phyloP scores from a whole-genome alignment of 768 basidiomycete species.

The Kwoniella shandongensis region DNA sequence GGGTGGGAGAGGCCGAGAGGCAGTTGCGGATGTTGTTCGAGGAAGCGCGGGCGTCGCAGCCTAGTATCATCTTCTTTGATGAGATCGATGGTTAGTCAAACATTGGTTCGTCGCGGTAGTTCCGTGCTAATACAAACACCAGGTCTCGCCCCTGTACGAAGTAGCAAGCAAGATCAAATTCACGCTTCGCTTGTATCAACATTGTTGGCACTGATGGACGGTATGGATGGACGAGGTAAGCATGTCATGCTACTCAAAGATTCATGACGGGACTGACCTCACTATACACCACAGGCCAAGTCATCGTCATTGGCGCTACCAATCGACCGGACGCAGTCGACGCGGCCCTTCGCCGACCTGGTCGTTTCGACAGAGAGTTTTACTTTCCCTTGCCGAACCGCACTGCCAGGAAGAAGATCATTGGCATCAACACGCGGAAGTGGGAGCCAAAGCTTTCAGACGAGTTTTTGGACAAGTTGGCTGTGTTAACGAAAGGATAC shows the following conservation, averaged over 20 bases:
- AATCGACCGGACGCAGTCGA: conserved; percentile 98
- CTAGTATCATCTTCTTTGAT: conserved; percentile 98
- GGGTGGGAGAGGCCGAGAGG: conserved; percentile 98
- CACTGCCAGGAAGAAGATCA: conserved; percentile 81
- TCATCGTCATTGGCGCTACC: conserved; percentile 96
- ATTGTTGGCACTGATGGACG: conserved; percentile 94
- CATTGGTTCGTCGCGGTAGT: neutral
- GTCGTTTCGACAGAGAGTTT: conserved; percentile 95
- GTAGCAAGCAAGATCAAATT: conserved; percentile 98
- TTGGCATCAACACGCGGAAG: conserved; percentile 81
- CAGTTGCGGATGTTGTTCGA: conserved; percentile 93
- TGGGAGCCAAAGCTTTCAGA: conserved; percentile 80
- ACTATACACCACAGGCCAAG: conserved; percentile 62
- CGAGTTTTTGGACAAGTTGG: conserved; percentile 65
- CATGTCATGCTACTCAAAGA: neutral
- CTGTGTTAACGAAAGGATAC: conserved; percentile 91
- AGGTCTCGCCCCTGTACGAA: conserved; percentile 88
- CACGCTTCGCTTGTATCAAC: conserved; percentile 97
- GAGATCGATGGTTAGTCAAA: conserved; percentile 79
- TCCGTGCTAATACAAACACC: neutral
- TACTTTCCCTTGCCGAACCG: conserved; percentile 88
- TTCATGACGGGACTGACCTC: neutral
- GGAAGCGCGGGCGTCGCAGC: conserved; percentile 87
- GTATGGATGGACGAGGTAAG: conserved; percentile 88
- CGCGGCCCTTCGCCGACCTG: conserved; percentile 87